Evolutionary conservation across 1,284 basidiomycete species (phyloP), one percentile per base, ranked within the genome.

Genomic region (Cryptococcus hybrid): DNA sequence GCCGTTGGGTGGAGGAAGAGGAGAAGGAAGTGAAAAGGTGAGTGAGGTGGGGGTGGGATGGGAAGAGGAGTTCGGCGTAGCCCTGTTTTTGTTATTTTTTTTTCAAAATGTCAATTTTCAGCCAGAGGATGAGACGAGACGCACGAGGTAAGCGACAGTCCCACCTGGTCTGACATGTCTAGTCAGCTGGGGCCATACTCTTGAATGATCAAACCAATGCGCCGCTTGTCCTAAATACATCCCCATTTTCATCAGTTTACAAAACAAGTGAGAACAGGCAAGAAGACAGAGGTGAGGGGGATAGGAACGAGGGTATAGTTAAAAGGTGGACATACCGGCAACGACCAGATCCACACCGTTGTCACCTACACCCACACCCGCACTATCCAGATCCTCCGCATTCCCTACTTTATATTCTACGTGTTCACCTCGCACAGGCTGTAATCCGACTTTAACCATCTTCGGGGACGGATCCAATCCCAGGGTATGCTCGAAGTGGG

Each of bases 121-220:
- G 12, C 47, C n/a, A 24, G 24, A 24, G 24, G 24, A 24, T 42
- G 37, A 7, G 38, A 30, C 34, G 37, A n/a, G n/a, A 73, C 82
- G 40, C 58, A 89, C 89, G 85, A 89, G 90, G 63, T 89, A 86
- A 3, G 88, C 88, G 6, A 86, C 84, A 0, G 84, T 87, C 0
- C 90, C 92, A 7, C 85, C 83, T 0, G 81, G 82, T 43, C 84
- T 81, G 51, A 92, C 75, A 3, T 88, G 81, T 1, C 88, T 81
- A 1, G 81, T 80, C 1, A 86, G 77, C 70, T 90, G 86, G 0
- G 81, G 82, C 88, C 90, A 93, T 5, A 88, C 80, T 59, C 80
- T 82, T 3, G 74, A 69, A 82, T 88, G 89, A 68, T 92, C 81
- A 70, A 93, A 93, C 90, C 90, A 93, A 71, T 95, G 91, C 0